Evolutionary conservation across 2,329 filamentous ascomycete species (phyloP), one percentile per base, ranked within the genome.

Genomic region (Pseudonectria buxi): DNA sequence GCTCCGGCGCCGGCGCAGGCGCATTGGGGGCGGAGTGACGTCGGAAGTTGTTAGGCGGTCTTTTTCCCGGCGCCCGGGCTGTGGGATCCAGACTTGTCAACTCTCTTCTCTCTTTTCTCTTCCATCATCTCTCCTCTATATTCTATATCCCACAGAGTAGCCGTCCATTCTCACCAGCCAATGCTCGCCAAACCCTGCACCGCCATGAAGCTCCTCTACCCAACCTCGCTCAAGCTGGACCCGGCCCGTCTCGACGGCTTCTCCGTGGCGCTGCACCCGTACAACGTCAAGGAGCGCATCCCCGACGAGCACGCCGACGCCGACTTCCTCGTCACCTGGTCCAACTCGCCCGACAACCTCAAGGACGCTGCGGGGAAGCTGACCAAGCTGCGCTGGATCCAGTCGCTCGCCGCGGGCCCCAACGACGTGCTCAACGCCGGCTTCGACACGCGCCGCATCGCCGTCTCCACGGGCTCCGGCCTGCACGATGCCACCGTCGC

Each of bases 191-290:
- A 6, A n/a, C 14, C 26, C 11, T 11, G 26, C 30, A 15, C 32
- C 50, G 62, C 36, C 33, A 76, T 76, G 75, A 82, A 82, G 64
- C 72, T 82, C 46, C 74, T 81, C 45, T 81, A 81, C 62, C 78
- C 78, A 33, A 81, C 74, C 36, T 80, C 76, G 3, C 67, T 81
- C 43, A 63, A 62, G 35, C 68, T 81, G 55, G 68, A 81, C 62
- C 50, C 69, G 40, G 44, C 66, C 41, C 64, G 61, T 51, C 66
- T 81, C 40, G 59, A 78, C 46, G 77, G 76, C 50, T 81, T 78
- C 64, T 64, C 69, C 31, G 68, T 74, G 30, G 56, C 65, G 3
- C 67, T 81, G n/a, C 65, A 75, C 48, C 54, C 73, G 12, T 82
- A 82, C 63, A 71, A 81, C 49, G 72, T 74, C 44, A 73, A 71